Percentiles rank a stretch among this genome's conserved stretches.
phyloP scores from a whole-genome alignment of 345 rosid genomes.

The Eucalyptus curtisii region DNA sequence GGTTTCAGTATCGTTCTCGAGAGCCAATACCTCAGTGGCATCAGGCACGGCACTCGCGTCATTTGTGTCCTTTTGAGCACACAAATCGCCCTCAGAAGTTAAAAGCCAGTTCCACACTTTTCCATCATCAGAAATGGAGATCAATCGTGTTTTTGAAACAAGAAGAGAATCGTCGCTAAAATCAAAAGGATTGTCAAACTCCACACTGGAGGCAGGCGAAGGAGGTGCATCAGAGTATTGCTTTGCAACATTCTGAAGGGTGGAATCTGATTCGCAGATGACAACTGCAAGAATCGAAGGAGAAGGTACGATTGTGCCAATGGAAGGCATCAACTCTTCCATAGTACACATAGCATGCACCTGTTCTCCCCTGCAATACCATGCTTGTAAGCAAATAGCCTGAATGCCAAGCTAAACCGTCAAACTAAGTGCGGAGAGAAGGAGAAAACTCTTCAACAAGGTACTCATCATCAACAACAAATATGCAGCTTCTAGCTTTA shows the following conservation, averaged over 20 bases:
- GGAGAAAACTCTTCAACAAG: background rate
- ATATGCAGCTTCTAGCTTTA: background rate
- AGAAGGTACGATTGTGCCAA: constrained; percentile 69
- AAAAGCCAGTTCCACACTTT: constrained; percentile 93
- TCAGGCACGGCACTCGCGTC: constrained; percentile 6
- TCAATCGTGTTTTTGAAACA: constrained; percentile 56
- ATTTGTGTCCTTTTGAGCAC: constrained; percentile 21
- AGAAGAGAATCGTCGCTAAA: constrained; percentile 63
- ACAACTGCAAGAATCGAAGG: constrained; percentile 62
- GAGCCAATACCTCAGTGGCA: constrained; percentile 11
- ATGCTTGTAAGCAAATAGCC: constrained; percentile 9
- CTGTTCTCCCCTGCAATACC: constrained; percentile 75
- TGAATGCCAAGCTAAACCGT: background rate
- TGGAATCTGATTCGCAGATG: constrained; percentile 64
- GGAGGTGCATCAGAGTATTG: constrained; percentile 39
- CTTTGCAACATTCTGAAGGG: constrained; percentile 67
- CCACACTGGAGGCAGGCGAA: constrained; percentile 31
- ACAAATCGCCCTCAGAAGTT: constrained; percentile 64
- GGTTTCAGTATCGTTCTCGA: constrained; percentile 3
- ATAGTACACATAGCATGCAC: constrained; percentile 63
- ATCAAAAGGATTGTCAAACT: constrained; percentile 82
- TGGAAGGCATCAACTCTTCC: constrained; percentile 89
- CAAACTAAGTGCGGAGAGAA: background rate
- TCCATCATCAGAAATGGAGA: constrained; percentile 92
- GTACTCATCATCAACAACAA: background rate